Evolutionary conservation across 192 early-diverging fungal genomes (phyloP).

Genomic region (Coemansia umbellata): DNA sequence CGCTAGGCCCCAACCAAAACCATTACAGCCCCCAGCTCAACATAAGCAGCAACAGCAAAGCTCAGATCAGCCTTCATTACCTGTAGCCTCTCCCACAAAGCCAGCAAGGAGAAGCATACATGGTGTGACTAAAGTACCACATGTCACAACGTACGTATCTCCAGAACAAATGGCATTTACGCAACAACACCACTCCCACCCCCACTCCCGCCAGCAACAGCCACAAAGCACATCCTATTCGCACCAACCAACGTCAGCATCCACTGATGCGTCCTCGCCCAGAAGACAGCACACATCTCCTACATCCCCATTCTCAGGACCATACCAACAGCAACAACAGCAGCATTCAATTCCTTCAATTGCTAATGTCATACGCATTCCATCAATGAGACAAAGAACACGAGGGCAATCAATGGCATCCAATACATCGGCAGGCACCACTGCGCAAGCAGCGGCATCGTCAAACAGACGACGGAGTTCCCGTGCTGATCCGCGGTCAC

Average conservation of each 20-base stretch:
- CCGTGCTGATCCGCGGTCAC: conserved; percentile 18
- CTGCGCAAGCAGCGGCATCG: conserved; percentile 3
- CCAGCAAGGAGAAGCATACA: not conserved
- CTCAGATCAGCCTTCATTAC: not conserved
- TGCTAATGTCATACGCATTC: not conserved
- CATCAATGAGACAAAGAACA: conserved; percentile 14
- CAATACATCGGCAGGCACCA: not conserved
- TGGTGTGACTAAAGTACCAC: not conserved
- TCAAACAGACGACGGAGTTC: conserved; percentile 23
- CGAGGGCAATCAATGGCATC: conserved; percentile 44
- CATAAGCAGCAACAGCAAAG: not conserved
- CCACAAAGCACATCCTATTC: not conserved
- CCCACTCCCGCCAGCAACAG: conserved; percentile 7
- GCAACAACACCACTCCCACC: not conserved
- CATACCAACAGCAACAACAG: no score
- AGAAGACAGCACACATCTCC: not conserved
- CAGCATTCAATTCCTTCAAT: conserved; percentile 4
- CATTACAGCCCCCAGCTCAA: no score
- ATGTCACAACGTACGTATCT: not conserved
- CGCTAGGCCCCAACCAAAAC: no score
- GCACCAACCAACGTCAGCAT: conserved; percentile 7
- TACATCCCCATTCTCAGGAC: conserved; percentile 6
- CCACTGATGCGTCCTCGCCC: conserved; percentile 23
- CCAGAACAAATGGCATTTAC: not conserved
- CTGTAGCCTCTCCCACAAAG: not conserved